Conservation (phyloP, 2,329 filamentous ascomycete genomes). For the Monilinia laxa region DNA sequence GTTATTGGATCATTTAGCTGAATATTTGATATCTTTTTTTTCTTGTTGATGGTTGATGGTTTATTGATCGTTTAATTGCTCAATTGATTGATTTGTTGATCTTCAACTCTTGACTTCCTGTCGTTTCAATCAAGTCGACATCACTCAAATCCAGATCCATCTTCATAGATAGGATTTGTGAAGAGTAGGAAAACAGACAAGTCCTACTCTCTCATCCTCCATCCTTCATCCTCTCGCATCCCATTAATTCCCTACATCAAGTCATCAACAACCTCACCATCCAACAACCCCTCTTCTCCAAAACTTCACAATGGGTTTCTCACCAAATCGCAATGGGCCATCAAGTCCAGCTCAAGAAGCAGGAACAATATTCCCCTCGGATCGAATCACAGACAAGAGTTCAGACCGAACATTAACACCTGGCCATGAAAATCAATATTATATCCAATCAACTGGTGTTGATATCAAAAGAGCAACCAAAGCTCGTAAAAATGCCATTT, state of each 20-base stretch:
- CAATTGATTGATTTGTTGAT: not conserved
- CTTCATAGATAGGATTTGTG: no score
- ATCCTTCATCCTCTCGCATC: not conserved
- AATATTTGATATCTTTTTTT: not conserved
- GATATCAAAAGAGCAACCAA: slow-evolving; percentile 50
- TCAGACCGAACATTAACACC: slow-evolving; percentile 35
- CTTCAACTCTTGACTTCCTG: not conserved
- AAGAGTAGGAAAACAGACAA: no score
- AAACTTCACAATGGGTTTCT: slow-evolving; percentile 36
- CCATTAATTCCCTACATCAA: not conserved
- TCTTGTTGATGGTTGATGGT: not conserved
- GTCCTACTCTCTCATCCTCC: no score
- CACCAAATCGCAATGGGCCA: slow-evolving; percentile 23
- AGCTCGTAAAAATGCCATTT: slow-evolving; percentile 54
- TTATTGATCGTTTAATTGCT: not conserved
- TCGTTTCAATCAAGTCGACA: not conserved
- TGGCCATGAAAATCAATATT: slow-evolving; percentile 28
- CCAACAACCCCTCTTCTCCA: slow-evolving; percentile 33
- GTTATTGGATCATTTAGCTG: no score
- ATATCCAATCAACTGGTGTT: slow-evolving; percentile 29
- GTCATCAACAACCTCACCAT: no score
- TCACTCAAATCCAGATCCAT: no score
- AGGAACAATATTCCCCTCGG: slow-evolving; percentile 19
- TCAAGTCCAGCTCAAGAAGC: slow-evolving; percentile 24
- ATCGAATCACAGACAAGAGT: slow-evolving; percentile 4